These are phyloP conservation scores for Globisporangium echinulatum DNA, from an alignment of 352 stramenopile species.

Conservation along the genomic window DNA sequence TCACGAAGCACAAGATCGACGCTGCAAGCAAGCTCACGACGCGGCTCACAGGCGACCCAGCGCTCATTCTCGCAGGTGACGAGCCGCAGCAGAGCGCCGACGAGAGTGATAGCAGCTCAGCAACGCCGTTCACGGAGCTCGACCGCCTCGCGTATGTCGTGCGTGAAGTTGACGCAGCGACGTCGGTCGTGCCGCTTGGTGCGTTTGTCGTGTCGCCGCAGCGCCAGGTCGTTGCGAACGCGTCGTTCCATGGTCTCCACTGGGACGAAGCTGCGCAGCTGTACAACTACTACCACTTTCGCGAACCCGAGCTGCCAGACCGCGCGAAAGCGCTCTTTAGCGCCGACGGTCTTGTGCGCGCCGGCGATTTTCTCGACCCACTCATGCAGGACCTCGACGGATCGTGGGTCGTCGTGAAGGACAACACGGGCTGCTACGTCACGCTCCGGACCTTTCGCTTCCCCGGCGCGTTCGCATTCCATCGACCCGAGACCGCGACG, in stretches of 20 bases:
- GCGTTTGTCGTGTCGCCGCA: constrained; percentile 66
- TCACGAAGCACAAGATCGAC: constrained; percentile 50
- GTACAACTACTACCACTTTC: constrained; percentile 78
- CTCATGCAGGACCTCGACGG: constrained; percentile 63
- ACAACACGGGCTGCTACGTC: constrained; percentile 56
- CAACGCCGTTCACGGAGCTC: constrained; percentile 53
- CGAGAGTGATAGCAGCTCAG: constrained; percentile 18
- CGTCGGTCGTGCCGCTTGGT: constrained; percentile 53
- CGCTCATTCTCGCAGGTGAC: constrained; percentile 28
- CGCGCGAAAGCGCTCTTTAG: constrained; percentile 46
- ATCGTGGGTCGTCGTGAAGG: constrained; percentile 47
- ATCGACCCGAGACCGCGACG: constrained; percentile 39
- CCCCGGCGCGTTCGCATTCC: constrained; percentile 59
- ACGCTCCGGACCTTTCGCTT: constrained; percentile 63
- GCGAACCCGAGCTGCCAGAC: constrained; percentile 54
- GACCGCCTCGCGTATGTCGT: constrained; percentile 66
- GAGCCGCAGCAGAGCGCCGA: constrained; percentile 37
- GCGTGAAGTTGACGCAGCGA: constrained; percentile 53
- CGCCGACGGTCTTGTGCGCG: constrained; percentile 50
- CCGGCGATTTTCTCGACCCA: constrained; percentile 63
- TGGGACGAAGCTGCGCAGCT: constrained; percentile 57
- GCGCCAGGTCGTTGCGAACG: constrained; percentile 61
- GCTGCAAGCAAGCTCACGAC: constrained; percentile 36
- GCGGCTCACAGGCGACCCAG: constrained; percentile 60
- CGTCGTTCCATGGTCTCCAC: constrained; percentile 58